phyloP scores from a whole-genome alignment of 2,329 filamentous ascomycete genomes.

The Pezicula carpinea region DNA sequence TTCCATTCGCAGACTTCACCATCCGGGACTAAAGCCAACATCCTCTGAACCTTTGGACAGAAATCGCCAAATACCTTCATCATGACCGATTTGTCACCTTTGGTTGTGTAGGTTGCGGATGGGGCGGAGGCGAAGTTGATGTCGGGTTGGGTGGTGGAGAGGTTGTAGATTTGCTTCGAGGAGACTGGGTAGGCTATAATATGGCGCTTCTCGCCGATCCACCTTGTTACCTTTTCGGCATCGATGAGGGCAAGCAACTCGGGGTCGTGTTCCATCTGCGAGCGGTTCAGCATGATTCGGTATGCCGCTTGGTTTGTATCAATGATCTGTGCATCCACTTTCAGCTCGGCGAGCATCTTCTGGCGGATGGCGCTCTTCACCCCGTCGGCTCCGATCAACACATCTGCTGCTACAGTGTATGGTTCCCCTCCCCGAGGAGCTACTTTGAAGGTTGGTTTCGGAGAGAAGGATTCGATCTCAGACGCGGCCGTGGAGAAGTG shows the following conservation, averaged over 20 bases:
- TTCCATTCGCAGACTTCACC: slow-evolving; percentile 63
- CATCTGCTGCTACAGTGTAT: slow-evolving; percentile 48
- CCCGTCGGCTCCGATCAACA: slow-evolving; percentile 51
- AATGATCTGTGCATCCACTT: slow-evolving; percentile 42
- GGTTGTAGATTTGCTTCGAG: slow-evolving; percentile 60
- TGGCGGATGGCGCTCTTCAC: slow-evolving; percentile 48
- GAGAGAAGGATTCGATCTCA: slow-evolving; percentile 52
- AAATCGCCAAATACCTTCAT: slow-evolving; percentile 57
- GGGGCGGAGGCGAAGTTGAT: slow-evolving; percentile 53
- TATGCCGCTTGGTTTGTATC: slow-evolving; percentile 76
- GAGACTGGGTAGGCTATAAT: slow-evolving; percentile 75
- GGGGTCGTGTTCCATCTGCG: slow-evolving; percentile 61
- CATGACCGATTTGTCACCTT: slow-evolving; percentile 57
- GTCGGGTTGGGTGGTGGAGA: slow-evolving; percentile 59
- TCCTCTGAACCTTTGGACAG: slow-evolving; percentile 52
- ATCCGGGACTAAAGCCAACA: slow-evolving; percentile 57
- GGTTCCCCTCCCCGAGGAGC: slow-evolving; percentile 49
- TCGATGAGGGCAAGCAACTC: slow-evolving; percentile 65
- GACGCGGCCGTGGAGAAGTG: slow-evolving; percentile 57
- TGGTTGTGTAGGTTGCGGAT: slow-evolving; percentile 57
- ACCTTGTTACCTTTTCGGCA: slow-evolving; percentile 63
- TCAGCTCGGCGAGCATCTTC: slow-evolving; percentile 49
- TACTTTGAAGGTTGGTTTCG: slow-evolving; percentile 55
- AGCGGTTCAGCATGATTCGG: slow-evolving; percentile 69
- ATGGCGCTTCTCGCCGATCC: slow-evolving; percentile 71